Evolutionary conservation across 164 flowering plant species (phyloP), one percentile per base, ranked within the genome.

Genomic region (Akebia trifoliata): DNA sequence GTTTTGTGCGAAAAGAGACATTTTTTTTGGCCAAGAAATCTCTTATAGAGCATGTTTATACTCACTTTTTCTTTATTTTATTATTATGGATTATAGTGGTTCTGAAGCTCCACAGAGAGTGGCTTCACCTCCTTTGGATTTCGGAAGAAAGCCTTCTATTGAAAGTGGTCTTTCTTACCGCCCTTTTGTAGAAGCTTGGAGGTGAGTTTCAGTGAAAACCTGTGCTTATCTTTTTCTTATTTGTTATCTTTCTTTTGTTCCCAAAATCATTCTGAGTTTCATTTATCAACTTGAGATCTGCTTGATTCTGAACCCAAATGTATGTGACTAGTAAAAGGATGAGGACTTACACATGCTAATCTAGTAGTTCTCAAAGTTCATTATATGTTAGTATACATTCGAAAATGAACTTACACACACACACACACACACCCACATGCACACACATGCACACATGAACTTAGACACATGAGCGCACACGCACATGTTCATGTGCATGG

Each of bases 101-200:
- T 17, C 39, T 45, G 63, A 61, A 24, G 57, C 54, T 54, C 64
- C 63, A 32, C 62, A 47, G 30, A 69, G 60, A 59, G 39, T 56
- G 36, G 61, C 11, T 15, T 53, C 73, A 39, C 73, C 80, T 61
- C 49, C 67, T 18, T 45, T 52, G 60, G 51, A 50, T 53, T 60
- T 34, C 46, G 63, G 62, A 58, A 69, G 57, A 51, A 64, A 70
- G 50, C 56, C 30, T 42, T 39, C 53, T 60, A 36, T 29, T 21
- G 21, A 50, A 40, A 53, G n/a, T n/a, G n/a, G 40, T 60, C 56
- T 39, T 56, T 64, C 1, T 46, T 55, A 54, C n/a, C n/a, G n/a
- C 42, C 50, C 67, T 10, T 58, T 48, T 57, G 61, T 20, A 40
- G 69, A 61, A 53, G 54, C 64, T 24, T 65, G 54, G 63, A 53